phyloP scores from a whole-genome alignment of 257 asterid species.

The Jacaranda mimosifolia region DNA sequence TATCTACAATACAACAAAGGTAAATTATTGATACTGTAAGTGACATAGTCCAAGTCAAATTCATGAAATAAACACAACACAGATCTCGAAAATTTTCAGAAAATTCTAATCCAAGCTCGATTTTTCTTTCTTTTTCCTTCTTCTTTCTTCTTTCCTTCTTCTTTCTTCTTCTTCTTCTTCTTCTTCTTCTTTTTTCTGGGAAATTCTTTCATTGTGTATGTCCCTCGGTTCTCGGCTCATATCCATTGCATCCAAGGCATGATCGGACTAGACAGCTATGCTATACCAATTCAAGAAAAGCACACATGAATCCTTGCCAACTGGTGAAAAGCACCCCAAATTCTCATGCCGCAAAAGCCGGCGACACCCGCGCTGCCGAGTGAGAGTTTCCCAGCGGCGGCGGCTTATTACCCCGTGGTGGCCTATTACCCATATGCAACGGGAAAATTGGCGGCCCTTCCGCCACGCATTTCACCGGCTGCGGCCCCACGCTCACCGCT shows the following conservation, averaged over 20 bases:
- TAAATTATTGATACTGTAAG: too few species aligned
- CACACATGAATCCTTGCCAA: conserved; percentile 26
- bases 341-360: conserved; percentile 69
- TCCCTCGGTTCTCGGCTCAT: too few species aligned
- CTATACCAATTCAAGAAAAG: not conserved
- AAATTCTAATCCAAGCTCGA: not conserved
- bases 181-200: too few species aligned
- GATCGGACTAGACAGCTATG: not conserved
- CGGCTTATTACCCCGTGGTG: conserved; percentile 63
- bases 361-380: conserved; percentile 66
- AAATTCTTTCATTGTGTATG: too few species aligned
- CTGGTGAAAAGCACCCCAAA: not conserved
- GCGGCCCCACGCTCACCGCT: conserved; percentile 83
- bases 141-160: too few species aligned
- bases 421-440: conserved; percentile 71
- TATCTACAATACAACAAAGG: too few species aligned
- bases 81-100: not conserved
- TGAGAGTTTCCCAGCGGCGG: conserved; percentile 50
- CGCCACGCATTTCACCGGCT: conserved; percentile 59
- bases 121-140: too few species aligned
- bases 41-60: too few species aligned
- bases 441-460: conserved; percentile 40
- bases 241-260: too few species aligned
- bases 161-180: too few species aligned
- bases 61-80: not conserved